phyloP scores from a whole-genome alignment of 2,329 filamentous ascomycete genomes.

The Diaporthe sp. region DNA sequence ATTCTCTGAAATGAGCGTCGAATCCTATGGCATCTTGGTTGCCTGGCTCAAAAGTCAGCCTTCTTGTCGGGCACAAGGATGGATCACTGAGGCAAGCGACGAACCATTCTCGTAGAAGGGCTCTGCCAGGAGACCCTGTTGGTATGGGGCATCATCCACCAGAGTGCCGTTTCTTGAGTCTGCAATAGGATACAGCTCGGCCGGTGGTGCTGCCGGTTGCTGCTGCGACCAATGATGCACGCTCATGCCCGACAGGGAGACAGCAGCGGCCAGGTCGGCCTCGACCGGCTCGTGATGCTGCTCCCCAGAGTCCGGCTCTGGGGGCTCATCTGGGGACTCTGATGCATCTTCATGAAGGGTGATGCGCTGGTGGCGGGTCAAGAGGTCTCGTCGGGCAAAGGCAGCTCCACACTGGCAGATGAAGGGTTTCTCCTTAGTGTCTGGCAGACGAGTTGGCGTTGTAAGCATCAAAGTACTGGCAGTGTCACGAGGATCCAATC shows the following conservation, averaged over 20 bases:
- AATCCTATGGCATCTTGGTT: slow-evolving; percentile 2
- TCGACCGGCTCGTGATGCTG: slow-evolving; percentile 46
- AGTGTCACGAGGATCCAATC: background rate
- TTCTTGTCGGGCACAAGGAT: too few species aligned
- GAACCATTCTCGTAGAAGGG: slow-evolving; percentile 5
- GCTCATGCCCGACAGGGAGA: slow-evolving; percentile 50
- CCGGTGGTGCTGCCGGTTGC: background rate
- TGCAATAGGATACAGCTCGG: slow-evolving; percentile 4
- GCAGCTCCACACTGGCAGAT: slow-evolving; percentile 58
- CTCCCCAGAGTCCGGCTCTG: slow-evolving; percentile 44
- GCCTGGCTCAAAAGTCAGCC: background rate
- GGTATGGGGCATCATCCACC: background rate
- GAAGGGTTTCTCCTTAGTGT: slow-evolving; percentile 63
- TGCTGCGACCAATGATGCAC: slow-evolving; percentile 44
- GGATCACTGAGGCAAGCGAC: background rate
- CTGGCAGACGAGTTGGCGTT: slow-evolving; percentile 43
- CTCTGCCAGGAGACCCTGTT: slow-evolving; percentile 2
- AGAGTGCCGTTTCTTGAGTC: background rate
- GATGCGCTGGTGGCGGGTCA: slow-evolving; percentile 59
- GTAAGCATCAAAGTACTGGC: background rate
- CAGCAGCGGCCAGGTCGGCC: slow-evolving; percentile 46
- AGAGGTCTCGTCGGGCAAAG: slow-evolving; percentile 58
- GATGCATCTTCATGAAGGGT: slow-evolving; percentile 49
- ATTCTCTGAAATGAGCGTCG: slow-evolving; percentile 6
- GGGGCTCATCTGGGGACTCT: background rate